Base-by-base conservation (phyloP, 495 filamentous ascomycete genomes). In the Cercophora scortea region DNA sequence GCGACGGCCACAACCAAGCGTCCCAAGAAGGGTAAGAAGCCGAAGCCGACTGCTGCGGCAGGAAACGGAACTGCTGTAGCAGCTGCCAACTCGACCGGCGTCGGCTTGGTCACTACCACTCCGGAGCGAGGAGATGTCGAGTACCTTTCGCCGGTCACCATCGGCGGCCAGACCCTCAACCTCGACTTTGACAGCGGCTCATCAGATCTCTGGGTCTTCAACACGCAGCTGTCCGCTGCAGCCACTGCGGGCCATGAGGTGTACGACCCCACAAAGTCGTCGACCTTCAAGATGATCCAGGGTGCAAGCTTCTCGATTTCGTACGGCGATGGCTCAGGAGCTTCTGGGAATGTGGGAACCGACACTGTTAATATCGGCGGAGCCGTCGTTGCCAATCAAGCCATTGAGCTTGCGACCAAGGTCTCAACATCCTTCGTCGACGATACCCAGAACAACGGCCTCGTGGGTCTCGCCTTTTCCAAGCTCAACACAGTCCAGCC, bases 151-250 rank as follows among this genome's bases (percentile, higher is more conserved):
- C 82, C 84, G 0, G 83, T 90, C 34, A 74, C 61, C 6, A 81
- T 95, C 60, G 89, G 89, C 42, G 85, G 82, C 2, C 87, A 92
- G 64, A 79, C 72, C 6, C 54, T 93, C 51, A 81, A 83, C 55
- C 72, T 95, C 62, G 81, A 90, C 59, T 88, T 95, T 64, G 89
- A 95, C 65, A 88, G 87, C 15, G 89, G 89, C 49, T 90, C 86
- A 6, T 79, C 89, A 13, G 89, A 93, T 65, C 71, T 95, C 53
- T 95, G 89, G 89, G 80, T 91, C 33, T 86, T 92, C 71, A 89
- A 80, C 73, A 81, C 81, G 5, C 61, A 74, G 44, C 75, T 90
- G 17, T 68, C 79, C 3, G 38, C 67, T 6, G 52, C 56, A 0
- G 54, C 67, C 18, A 71, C 68, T 8, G 55, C 55, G 13, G 77